Evolutionary conservation across 2,329 filamentous ascomycete species (phyloP).

Genomic region (Knufia petricola): DNA sequence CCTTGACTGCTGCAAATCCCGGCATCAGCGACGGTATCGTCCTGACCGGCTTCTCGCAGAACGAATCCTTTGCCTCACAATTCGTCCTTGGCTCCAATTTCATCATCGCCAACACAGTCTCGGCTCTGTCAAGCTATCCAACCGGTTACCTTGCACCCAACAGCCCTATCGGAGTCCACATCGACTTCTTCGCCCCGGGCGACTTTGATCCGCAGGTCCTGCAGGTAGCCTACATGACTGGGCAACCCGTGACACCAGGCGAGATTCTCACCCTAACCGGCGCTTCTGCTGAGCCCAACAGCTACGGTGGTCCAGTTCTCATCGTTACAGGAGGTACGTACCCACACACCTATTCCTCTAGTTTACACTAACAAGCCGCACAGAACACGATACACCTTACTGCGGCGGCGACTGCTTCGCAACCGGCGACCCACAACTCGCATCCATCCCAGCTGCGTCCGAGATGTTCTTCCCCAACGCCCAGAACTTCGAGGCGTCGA

Average conservation of each 20-base stretch:
- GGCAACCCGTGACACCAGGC: conserved; percentile 50
- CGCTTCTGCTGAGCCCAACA: conserved; percentile 23
- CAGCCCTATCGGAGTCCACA: conserved; percentile 41
- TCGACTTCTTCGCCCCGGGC: conserved; percentile 40
- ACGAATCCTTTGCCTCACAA: conserved; percentile 34
- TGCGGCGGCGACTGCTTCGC: conserved; percentile 53
- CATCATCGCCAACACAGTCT: conserved; percentile 12
- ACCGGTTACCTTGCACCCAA: conserved; percentile 37
- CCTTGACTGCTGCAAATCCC: conserved; percentile 36
- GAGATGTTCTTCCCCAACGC: conserved; percentile 37
- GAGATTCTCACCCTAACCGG: conserved; percentile 49
- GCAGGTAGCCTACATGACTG: conserved; percentile 35
- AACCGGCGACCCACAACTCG: conserved; percentile 31
- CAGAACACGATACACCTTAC: conserved; percentile 43
- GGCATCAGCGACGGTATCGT: conserved; percentile 48
- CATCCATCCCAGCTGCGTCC: conserved; percentile 39
- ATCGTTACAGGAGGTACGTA: conserved; percentile 44
- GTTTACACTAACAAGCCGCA: not conserved
- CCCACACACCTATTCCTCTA: not conserved
- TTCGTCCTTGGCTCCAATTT: conserved; percentile 20
- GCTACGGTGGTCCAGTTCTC: conserved; percentile 46
- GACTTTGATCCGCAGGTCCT: conserved; percentile 49
- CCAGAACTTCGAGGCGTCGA: conserved; percentile 42
- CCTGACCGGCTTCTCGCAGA: conserved; percentile 51
- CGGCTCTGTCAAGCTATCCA: conserved; percentile 45